Base-by-base conservation (phyloP, 306 rosid genomes). In the Rosa persica region DNA sequence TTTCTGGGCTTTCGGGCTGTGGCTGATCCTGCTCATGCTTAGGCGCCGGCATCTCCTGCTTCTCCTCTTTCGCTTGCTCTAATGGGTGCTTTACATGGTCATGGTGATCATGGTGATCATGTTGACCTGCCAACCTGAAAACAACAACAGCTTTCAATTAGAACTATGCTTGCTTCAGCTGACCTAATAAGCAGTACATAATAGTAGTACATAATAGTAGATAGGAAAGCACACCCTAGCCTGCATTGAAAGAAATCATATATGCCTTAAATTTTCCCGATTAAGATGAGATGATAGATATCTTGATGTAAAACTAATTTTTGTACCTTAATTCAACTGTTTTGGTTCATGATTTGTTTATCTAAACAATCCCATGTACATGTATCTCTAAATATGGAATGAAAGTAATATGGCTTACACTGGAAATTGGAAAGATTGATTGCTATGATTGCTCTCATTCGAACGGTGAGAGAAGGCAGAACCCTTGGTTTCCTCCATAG, bases 361-460 rank as follows among this genome's bases (percentile, higher is more conserved):
- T 30, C 36, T 30, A 30, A 30, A 30, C 36, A 30, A 30, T 30
- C 36, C 2, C 36, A 30, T 30, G 36, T 30, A 30, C 36, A 30
- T 2, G 36, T 30, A 30, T 30, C 36, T 30, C 36, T 30, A 17
- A 23, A 44, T 67, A 11, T 8, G 23, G 2, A 40, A 40, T 23
- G 16, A 13, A 16, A 8, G 61, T 47, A 16, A 6, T 5, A 43
- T 23, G 1, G 6, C 94, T 88, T 75, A 92, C 94, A 85, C 75
- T 7, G 93, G 89, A 80, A 90, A 92, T 65, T 82, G 86, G 83
- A 92, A 90, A 54, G 97, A 90, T 5, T n/a, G 70, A 47, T 38
- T 54, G 79, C 93, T 91, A 38, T 17, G 23, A 77, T 54, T 51
- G 51, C 85, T 86, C 58, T 19, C 90, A 23, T 75, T 58, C 0